These are phyloP conservation scores for Magnolia kwangsiensis DNA, from an alignment of 164 flowering plant genomes.

Conservation along the genomic window DNA sequence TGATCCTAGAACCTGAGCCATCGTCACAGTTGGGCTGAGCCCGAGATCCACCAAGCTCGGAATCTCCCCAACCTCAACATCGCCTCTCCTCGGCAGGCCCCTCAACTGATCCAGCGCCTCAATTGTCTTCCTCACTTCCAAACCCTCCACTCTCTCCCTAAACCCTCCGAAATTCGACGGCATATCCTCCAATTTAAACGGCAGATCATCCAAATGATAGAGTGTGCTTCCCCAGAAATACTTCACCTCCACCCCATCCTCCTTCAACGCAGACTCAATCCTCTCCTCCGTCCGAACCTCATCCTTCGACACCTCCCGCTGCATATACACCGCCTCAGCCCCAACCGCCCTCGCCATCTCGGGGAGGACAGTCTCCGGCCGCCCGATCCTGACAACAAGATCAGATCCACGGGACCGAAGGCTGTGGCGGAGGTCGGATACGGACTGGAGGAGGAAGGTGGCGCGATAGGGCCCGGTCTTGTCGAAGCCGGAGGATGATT, in stretches of 20 bases:
- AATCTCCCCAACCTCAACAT: conserved; percentile 84
- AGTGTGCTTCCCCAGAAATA: conserved; percentile 97
- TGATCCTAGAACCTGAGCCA: conserved; percentile 49
- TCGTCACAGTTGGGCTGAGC: conserved; percentile 48
- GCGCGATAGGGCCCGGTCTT: conserved; percentile 86
- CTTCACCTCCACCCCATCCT: conserved; percentile 86
- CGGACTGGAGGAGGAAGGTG: conserved; percentile 71
- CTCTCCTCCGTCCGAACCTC: conserved; percentile 78
- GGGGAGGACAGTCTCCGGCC: conserved; percentile 67
- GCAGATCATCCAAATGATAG: conserved; percentile 87
- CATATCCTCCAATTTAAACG: conserved; percentile 82
- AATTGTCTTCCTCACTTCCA: conserved; percentile 74
- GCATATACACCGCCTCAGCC: conserved; percentile 82
- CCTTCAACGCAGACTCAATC: conserved; percentile 72
- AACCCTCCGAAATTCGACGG: conserved; percentile 82
- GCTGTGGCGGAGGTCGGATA: conserved; percentile 61
- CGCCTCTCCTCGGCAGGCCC: conserved; percentile 73
- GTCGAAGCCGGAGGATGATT: conserved; percentile 83
- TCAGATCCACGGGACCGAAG: conserved; percentile 78
- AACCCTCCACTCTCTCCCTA: conserved; percentile 66
- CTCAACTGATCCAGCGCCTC: conserved; percentile 71
- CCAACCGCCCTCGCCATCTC: conserved; percentile 80
- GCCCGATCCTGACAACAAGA: conserved; percentile 76
- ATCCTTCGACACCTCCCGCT: conserved; percentile 71
- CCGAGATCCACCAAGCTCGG: conserved; percentile 83